phyloP scores from a whole-genome alignment of 306 rosid species.

The Rosa multiflora region DNA sequence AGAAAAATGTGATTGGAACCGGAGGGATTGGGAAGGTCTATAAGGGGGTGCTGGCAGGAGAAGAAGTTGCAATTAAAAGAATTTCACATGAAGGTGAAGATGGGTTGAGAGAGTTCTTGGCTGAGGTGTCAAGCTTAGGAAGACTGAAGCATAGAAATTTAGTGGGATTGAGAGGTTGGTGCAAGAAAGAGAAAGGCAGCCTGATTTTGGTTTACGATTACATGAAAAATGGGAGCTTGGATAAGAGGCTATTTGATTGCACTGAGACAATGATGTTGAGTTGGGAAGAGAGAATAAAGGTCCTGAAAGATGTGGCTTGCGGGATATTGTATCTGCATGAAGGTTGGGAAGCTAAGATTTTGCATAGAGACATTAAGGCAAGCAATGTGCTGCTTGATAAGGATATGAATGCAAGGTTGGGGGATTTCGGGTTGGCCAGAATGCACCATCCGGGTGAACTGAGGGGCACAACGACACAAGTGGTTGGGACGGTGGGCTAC shows the following conservation, averaged over 20 bases:
- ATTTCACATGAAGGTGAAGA: slow-evolving; percentile 40
- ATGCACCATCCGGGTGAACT: neutral
- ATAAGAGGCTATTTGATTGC: slow-evolving; percentile 47
- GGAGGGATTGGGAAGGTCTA: slow-evolving; percentile 62
- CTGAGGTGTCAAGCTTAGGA: slow-evolving; percentile 68
- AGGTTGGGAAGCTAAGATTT: slow-evolving; percentile 68
- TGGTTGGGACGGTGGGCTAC: neutral
- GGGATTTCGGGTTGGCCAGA: neutral
- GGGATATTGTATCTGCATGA: slow-evolving; percentile 51
- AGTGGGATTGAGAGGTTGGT: slow-evolving; percentile 74
- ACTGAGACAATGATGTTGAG: slow-evolving; percentile 34
- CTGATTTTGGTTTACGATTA: slow-evolving; percentile 64
- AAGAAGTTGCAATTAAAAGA: slow-evolving; percentile 56
- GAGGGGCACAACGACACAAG: neutral
- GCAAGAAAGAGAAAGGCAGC: slow-evolving; percentile 50
- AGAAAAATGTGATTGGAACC: slow-evolving; percentile 44
- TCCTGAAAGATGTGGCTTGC: slow-evolving; percentile 53
- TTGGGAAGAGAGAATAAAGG: slow-evolving; percentile 53
- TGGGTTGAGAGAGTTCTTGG: slow-evolving; percentile 66
- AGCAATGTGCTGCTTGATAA: neutral
- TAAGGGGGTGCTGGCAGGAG: slow-evolving; percentile 51
- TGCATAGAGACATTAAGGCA: neutral
- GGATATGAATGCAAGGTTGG: neutral
- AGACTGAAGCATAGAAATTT: slow-evolving; percentile 66
- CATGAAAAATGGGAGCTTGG: slow-evolving; percentile 51